These are phyloP conservation scores for Yamadazyma sp. DNA, from an alignment of 1,139 yeast species.

Conservation along the genomic window DNA sequence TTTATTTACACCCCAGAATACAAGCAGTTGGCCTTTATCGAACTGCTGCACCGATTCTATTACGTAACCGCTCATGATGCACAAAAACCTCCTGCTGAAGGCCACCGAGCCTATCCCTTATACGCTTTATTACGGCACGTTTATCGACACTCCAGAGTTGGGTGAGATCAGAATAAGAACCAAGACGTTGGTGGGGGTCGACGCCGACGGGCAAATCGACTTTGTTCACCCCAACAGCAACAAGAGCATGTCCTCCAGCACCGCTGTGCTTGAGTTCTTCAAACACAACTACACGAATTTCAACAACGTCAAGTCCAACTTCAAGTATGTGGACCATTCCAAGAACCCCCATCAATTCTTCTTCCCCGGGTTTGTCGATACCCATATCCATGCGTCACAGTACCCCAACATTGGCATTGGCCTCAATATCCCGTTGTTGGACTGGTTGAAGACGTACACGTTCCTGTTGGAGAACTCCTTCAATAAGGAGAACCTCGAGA, in stretches of 20 bases:
- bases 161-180: constrained; percentile 27
- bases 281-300: constrained; percentile 9
- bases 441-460: constrained; percentile 86
- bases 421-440: constrained; percentile 78
- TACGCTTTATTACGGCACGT: constrained; percentile 38
- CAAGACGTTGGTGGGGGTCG: constrained; percentile 36
- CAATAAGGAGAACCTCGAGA: constrained; percentile 37
- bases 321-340: constrained; percentile 31
- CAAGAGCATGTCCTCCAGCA: background rate
- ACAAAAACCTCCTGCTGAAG: constrained; percentile 1
- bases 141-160: constrained; percentile 36
- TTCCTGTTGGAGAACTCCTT: constrained; percentile 75
- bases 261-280: constrained; percentile 10
- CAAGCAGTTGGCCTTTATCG: too few relatives aligned
- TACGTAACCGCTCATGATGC: too few relatives aligned
- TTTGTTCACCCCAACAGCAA: constrained; percentile 19
- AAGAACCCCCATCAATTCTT: constrained; percentile 48
- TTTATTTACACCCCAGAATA: background rate
- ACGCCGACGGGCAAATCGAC: constrained; percentile 31
- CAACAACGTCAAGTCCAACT: constrained; percentile 11
- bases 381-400: constrained; percentile 96
- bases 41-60: too few relatives aligned
- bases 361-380: constrained; percentile 91
- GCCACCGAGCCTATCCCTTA: constrained; percentile 19
- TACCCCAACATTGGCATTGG: constrained; percentile 93